phyloP scores from a whole-genome alignment of 1,139 yeast species.

The Candida sanyaensis region DNA sequence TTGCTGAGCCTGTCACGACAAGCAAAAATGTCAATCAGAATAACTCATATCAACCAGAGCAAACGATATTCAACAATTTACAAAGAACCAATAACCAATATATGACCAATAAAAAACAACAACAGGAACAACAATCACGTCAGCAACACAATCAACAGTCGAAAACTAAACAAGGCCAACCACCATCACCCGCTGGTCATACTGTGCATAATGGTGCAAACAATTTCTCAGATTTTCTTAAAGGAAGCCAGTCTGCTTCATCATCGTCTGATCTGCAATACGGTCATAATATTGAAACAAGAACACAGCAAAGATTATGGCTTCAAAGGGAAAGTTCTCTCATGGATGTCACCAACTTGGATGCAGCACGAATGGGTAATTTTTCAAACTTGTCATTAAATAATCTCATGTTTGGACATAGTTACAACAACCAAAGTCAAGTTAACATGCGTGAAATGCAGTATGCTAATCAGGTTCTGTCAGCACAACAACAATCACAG shows the following conservation, averaged over 20 bases:
- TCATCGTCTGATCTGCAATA: conserved; percentile 12
- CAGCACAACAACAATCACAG: background rate
- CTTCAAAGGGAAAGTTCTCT: conserved; percentile 75
- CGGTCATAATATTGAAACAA: conserved; percentile 36
- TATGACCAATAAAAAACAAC: conserved; percentile 23
- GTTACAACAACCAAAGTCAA: conserved; percentile 24
- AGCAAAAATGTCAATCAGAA: conserved; percentile 34
- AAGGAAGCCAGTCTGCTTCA: conserved; percentile 17
- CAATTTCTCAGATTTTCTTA: conserved; percentile 35
- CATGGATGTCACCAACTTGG: conserved; percentile 52
- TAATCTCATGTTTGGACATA: conserved; percentile 49
- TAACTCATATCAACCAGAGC: conserved; percentile 47
- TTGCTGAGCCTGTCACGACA: conserved; percentile 40
- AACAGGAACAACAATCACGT: conserved; percentile 11
- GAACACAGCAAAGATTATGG: conserved; percentile 86
- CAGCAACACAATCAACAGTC: conserved; percentile 14
- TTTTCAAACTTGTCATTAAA: conserved; percentile 47
- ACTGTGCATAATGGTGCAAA: conserved; percentile 26
- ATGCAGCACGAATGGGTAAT: conserved; percentile 34
- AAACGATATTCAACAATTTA: conserved; percentile 45
- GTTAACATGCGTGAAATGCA: conserved; percentile 25
- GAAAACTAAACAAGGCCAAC: conserved; percentile 10
- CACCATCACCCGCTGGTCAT: conserved; percentile 9
- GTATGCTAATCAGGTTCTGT: background rate
- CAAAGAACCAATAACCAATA: conserved; percentile 44